Evolutionary conservation across 306 rosid species (phyloP), one percentile per base, ranked within the genome.

Genomic region (Alnus glutinosa): DNA sequence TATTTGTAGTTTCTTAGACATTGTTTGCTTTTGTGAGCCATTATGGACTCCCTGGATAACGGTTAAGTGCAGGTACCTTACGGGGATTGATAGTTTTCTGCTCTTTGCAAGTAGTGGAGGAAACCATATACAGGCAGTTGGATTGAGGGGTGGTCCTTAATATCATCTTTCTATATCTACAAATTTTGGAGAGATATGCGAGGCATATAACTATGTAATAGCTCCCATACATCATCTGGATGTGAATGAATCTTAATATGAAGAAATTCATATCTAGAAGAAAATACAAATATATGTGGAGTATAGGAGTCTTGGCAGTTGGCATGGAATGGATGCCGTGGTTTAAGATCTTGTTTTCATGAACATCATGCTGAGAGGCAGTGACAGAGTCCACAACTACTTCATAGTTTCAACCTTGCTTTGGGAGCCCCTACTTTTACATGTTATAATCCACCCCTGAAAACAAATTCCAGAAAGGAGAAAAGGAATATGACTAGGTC

Each of bases 51-150:
- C n/a, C 37, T 11, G 73, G 68, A 77, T 19, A 37, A 18, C n/a
- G 37, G 75, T 80, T 44, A 7, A 61, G 64, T 50, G 80, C 48
- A 81, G 76, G 55, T 75, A 75, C 76, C 18, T 85, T 57, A 8
- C 47, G 58, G 77, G 72, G 76, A 78, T 51, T 74, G 39, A 50
- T 82, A 55, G 68, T 71, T 46, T 63, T 66, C 63, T 14, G 0
- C 23, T 13, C 63, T 79, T 78, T 59, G 78, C 72, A 42, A 59
- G 78, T 78, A 77, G 55, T 28, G 73, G 36, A 54, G 71, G 83
- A 79, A 78, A 79, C 78, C 84, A 72, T 71, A 75, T 71, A 75
- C 76, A 36, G 82, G 82, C 19, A 54, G 77, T 70, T 73, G 44
- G 59, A 57, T 62, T 50, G 30, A 58, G 37, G 77, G 83, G 51